Conservation (phyloP, 176 grass and related monocot genomes). For the Rhynchospora pubera region DNA sequence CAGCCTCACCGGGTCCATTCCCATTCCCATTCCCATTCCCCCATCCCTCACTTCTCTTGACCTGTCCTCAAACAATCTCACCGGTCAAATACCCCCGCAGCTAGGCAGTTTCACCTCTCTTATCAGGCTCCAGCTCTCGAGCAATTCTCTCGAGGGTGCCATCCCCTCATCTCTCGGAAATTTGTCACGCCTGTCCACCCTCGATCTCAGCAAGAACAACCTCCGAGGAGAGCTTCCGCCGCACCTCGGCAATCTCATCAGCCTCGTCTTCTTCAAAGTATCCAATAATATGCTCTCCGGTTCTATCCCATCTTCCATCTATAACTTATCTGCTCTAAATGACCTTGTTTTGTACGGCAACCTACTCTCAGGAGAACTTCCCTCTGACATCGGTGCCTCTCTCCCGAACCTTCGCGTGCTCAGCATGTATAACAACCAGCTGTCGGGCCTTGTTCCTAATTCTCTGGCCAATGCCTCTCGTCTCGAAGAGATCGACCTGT, state of each 20-base stretch:
- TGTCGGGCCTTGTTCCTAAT: slow-evolving; percentile 42
- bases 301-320: slow-evolving; percentile 44
- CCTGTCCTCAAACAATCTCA: slow-evolving; percentile 86
- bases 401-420: slow-evolving; percentile 58
- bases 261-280: slow-evolving; percentile 62
- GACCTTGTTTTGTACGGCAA: slow-evolving; percentile 50
- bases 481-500: slow-evolving; percentile 59
- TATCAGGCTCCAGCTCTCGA: slow-evolving; percentile 55
- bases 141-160: slow-evolving; percentile 59
- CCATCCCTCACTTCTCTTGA: slow-evolving; percentile 35
- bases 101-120: slow-evolving; percentile 43
- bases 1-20: slow-evolving; percentile 54
- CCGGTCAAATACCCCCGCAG: slow-evolving; percentile 52
- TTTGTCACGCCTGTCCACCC: slow-evolving; percentile 34
- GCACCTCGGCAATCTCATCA: slow-evolving; percentile 56
- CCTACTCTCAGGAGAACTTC: slow-evolving; percentile 56
- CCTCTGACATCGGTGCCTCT: slow-evolving; percentile 39
- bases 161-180: slow-evolving; percentile 58
- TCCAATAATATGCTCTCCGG: slow-evolving; percentile 68
- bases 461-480: slow-evolving; percentile 38
- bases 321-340: slow-evolving; percentile 51
- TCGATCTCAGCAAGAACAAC: slow-evolving; percentile 74
- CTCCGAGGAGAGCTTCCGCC: slow-evolving; percentile 54
- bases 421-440: slow-evolving; percentile 57
- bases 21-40: too few species aligned